Conservation (phyloP, 148 eudicot genomes). For the Persicaria maculosa region DNA sequence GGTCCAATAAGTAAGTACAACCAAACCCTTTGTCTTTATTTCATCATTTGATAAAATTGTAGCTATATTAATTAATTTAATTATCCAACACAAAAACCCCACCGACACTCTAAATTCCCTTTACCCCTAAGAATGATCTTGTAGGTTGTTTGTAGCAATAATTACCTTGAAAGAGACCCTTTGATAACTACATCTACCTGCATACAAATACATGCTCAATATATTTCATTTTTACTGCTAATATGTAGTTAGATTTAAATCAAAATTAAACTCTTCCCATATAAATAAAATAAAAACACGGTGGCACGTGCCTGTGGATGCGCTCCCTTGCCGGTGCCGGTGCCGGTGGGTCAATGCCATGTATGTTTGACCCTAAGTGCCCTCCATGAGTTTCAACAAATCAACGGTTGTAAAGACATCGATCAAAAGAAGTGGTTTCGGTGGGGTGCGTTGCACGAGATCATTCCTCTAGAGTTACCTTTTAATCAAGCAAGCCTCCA, state of each 20-base stretch:
- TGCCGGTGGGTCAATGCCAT: constrained; percentile 12
- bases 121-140: neutral
- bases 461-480: too few species aligned
- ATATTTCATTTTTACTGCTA: too few species aligned
- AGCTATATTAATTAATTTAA: neutral
- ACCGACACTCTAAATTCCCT: neutral
- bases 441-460: neutral
- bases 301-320: constrained; percentile 16
- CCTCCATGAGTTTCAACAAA: neutral
- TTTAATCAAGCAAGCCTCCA: neutral
- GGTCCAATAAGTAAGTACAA: neutral
- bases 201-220: too few species aligned
- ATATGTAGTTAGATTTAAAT: too few species aligned
- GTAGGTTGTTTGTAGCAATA: neutral
- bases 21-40: neutral
- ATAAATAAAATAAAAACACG: neutral
- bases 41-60: neutral
- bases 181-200: neutral
- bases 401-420: constrained; percentile 8
- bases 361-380: constrained; percentile 1
- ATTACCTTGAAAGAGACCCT: neutral
- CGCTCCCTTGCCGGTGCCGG: constrained; percentile 11
- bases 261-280: too few species aligned
- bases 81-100: neutral
- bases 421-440: neutral